phyloP scores from a whole-genome alignment of 2,329 filamentous ascomycete species.

The Stemphylium beticola region DNA sequence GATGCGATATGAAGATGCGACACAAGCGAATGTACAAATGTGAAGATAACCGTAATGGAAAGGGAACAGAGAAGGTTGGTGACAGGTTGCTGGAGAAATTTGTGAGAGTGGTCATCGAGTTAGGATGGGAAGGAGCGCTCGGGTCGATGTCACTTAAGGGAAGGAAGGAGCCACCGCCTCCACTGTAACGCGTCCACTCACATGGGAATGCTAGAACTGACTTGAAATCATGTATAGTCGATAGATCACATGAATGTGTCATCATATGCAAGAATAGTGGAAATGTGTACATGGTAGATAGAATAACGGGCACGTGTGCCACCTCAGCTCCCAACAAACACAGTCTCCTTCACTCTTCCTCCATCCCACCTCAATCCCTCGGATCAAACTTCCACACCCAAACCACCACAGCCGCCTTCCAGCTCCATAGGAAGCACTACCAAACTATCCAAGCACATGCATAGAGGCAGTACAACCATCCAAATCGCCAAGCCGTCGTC shows the following conservation, averaged over 20 bases:
- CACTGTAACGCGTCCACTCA: not conserved
- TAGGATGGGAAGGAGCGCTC: slow-evolving; percentile 19
- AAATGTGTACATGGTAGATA: slow-evolving; percentile 22
- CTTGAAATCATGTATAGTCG: slow-evolving; percentile 17
- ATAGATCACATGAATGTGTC: slow-evolving; percentile 24
- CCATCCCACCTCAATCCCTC: slow-evolving; percentile 32
- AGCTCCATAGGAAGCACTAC: slow-evolving; percentile 28
- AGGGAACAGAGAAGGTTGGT: not conserved
- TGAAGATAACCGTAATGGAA: not conserved
- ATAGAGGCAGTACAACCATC: slow-evolving; percentile 29
- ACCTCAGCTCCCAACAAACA: slow-evolving; percentile 40
- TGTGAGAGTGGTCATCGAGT: slow-evolving; percentile 5
- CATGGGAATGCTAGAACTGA: too few species aligned
- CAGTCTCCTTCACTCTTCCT: slow-evolving; percentile 31
- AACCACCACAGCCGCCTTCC: slow-evolving; percentile 44
- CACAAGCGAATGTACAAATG: slow-evolving; percentile 7
- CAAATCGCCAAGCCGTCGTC: slow-evolving; percentile 48
- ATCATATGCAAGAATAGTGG: slow-evolving; percentile 19
- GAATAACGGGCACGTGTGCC: slow-evolving; percentile 25
- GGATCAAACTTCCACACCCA: slow-evolving; percentile 33
- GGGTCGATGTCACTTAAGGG: slow-evolving; percentile 19
- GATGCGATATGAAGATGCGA: slow-evolving; percentile 7
- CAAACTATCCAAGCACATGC: slow-evolving; percentile 35
- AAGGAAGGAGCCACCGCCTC: slow-evolving; percentile 13
- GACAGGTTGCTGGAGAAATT: not conserved